These are phyloP conservation scores for Asterophora lycoperdoides DNA, from an alignment of 768 basidiomycete genomes.

Conservation along the genomic window DNA sequence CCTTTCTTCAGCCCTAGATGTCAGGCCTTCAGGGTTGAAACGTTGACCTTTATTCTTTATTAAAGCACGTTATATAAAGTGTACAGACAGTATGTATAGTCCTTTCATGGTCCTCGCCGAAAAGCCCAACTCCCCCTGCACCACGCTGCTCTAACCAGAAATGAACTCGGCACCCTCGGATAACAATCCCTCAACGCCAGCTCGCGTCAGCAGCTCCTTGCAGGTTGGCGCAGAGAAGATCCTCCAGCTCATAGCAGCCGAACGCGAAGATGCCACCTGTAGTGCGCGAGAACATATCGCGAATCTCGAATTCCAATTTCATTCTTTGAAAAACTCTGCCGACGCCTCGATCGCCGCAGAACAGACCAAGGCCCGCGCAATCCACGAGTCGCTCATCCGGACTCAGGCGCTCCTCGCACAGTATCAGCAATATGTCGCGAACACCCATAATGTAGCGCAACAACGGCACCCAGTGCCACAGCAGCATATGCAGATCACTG, in stretches of 20 bases:
- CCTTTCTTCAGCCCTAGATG: background rate
- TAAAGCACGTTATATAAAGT: no score
- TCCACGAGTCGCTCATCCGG: background rate
- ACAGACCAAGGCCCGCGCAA: conserved; percentile 3
- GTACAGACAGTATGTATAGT: no score
- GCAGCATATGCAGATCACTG: background rate
- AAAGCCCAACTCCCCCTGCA: no score
- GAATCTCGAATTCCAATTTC: conserved; percentile 11
- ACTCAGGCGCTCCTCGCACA: conserved; percentile 10
- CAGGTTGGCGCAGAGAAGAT: conserved; percentile 20
- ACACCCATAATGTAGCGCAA: background rate
- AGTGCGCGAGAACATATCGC: conserved; percentile 7
- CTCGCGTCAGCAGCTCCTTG: conserved; percentile 13
- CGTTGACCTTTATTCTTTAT: no score
- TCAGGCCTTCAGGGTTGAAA: no score
- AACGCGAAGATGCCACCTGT: conserved; percentile 16
- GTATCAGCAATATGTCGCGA: conserved; percentile 3
- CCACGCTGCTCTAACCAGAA: background rate
- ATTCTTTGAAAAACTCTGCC: conserved; percentile 5
- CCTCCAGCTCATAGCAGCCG: conserved; percentile 18
- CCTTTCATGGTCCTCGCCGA: no score
- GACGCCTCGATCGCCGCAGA: conserved; percentile 7
- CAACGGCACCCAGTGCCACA: no score
- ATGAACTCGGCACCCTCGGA: background rate
- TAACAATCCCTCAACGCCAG: background rate